Evolutionary conservation across 23 red algal genomes (phyloP), one percentile per base, ranked within the genome.

Genomic region (Gracilaria domingensis): DNA sequence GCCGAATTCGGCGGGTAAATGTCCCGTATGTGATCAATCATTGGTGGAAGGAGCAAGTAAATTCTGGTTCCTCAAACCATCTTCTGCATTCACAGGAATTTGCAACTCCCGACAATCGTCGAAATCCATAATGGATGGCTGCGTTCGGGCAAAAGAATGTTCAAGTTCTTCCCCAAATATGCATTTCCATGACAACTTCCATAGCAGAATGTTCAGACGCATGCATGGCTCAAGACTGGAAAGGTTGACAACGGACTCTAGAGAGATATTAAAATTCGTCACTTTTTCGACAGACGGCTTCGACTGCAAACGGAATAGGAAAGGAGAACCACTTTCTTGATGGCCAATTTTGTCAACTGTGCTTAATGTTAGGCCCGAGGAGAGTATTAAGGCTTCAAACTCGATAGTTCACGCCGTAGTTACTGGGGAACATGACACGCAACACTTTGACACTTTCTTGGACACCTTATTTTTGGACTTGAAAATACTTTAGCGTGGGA

Each of bases 1-100:
- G 13, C 35, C 35, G 25, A 28, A 25, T 35, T 16, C 65, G 13
- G 16, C 65, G 35, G 24, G 35, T 2, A 38, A 4, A 17, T 70
- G 65, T 70, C 65, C 23, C 35, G 16, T 4, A 9, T 36, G 65
- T 34, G 65, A 70, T 34, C 3, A 26, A 70, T 26, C 23, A 2
- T 17, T 70, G 4, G 42, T 40, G 20, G 36, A 7, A 37, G 18
- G 30, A 44, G 44, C 42, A 40, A 58, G 58, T 1, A 80, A 24
- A 23, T 80, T 56, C 18, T 80, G 76, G 76, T 80, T 47, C 25
- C 2, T 56, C 26, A 80, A 80, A 20, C 42, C 76, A 58, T 80
- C 76, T 8, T 2, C n/a, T 2, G 32, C 25, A 5, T 8, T 49
- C 20, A 4, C 38, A 14, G 48, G 26, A 1, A 4, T 80, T 14